Conservation (phyloP, 2,329 filamentous ascomycete species). For the Thielaviopsis euricoi region DNA sequence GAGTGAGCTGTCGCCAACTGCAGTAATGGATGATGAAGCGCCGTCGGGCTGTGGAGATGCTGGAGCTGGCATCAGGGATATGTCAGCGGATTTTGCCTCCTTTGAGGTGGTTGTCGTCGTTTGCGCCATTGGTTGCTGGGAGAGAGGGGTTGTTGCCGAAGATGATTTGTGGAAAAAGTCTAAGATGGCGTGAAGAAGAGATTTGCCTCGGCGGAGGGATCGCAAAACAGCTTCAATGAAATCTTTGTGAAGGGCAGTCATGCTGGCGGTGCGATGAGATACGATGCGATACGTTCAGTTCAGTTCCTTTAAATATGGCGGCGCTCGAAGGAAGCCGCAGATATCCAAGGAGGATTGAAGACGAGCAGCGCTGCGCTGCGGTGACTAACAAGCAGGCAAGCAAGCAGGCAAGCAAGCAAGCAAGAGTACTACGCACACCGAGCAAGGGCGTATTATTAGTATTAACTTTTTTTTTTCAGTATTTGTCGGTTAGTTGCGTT, state of each 20-base stretch:
- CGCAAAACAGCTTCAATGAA: constrained; percentile 38
- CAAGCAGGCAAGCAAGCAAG: too few relatives aligned
- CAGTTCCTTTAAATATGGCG: neutral
- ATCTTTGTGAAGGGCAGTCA: constrained; percentile 38
- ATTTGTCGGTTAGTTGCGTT: neutral
- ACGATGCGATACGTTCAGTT: neutral
- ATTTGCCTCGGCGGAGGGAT: constrained; percentile 42
- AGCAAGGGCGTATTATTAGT: neutral
- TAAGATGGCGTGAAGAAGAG: constrained; percentile 39
- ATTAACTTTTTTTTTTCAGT: neutral
- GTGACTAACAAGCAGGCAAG: neutral
- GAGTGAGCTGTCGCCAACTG: constrained; percentile 1
- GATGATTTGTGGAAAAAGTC: constrained; percentile 16
- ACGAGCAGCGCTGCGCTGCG: neutral
- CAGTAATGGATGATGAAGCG: constrained; percentile 9
- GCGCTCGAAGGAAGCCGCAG: neutral
- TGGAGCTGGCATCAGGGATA: neutral
- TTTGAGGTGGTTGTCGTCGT: neutral
- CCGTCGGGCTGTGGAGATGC: constrained; percentile 1
- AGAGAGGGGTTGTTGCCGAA: constrained; percentile 31
- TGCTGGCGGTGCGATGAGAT: constrained; percentile 31
- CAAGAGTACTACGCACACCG: neutral
- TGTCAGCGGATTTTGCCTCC: constrained; percentile 11
- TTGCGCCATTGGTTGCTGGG: constrained; percentile 18
- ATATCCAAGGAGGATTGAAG: neutral